Conservation (phyloP, 2,329 filamentous ascomycete species). For the Talaromyces sp. region DNA sequence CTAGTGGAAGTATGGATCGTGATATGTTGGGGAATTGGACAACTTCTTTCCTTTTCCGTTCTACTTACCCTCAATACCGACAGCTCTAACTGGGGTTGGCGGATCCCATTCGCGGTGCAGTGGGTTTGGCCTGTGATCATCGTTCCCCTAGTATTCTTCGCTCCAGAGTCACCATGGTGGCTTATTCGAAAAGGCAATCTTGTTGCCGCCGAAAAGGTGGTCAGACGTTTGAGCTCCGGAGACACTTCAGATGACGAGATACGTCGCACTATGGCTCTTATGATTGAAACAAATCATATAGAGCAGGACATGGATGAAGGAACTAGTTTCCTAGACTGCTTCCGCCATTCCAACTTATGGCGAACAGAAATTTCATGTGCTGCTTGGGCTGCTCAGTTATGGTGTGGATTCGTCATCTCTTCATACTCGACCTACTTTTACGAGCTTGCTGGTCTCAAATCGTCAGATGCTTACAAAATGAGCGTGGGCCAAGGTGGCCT, state of each 20-base stretch:
- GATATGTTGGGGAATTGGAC: conserved; percentile 44
- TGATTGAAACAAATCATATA: conserved; percentile 8
- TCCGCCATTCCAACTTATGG: conserved; percentile 32
- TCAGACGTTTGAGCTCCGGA: conserved; percentile 7
- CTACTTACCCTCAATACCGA: conserved; percentile 44
- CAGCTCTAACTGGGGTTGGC: conserved; percentile 45
- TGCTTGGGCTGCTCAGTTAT: conserved; percentile 39
- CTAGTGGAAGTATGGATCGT: conserved; percentile 43
- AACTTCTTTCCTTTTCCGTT: conserved; percentile 46
- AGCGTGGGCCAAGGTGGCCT: conserved; percentile 31
- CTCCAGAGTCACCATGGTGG: conserved; percentile 14
- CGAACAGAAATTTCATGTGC: conserved; percentile 37
- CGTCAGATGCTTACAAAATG: conserved; percentile 28
- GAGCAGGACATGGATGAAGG: conserved; percentile 8
- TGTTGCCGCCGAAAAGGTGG: conserved; percentile 8
- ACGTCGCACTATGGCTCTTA: not conserved
- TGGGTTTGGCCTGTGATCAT: conserved; percentile 51
- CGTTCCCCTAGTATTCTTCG: conserved; percentile 35
- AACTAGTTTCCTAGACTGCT: conserved; percentile 26
- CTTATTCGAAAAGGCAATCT: conserved; percentile 8
- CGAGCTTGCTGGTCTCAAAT: conserved; percentile 29
- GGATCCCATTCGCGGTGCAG: conserved; percentile 47
- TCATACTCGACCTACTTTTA: conserved; percentile 51
- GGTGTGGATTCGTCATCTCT: conserved; percentile 39
- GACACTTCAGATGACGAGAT: conserved; percentile 6